Percentiles rank a stretch among this genome's conserved stretches.
These are phyloP conservation scores for Cryptosporidium ubiquitum DNA, from an alignment of 169 alveolate species.

Conservation along the genomic window DNA sequence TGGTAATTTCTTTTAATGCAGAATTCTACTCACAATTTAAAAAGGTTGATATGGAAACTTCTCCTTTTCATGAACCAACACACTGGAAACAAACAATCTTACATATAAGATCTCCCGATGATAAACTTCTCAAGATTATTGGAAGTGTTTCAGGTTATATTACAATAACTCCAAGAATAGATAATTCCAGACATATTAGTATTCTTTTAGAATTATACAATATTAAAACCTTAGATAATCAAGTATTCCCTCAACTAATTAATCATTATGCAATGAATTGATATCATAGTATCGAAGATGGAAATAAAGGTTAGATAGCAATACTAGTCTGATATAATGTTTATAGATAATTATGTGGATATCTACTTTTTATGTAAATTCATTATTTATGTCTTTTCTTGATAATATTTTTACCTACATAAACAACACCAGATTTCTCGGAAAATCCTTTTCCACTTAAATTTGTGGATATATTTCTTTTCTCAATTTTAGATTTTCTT, in stretches of 20 bases:
- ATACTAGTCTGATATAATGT: not conserved
- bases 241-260: conserved; percentile 7
- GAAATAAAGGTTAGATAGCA: not conserved
- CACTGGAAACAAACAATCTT: conserved; percentile 85
- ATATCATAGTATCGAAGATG: not conserved
- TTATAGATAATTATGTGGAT: not conserved
- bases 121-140: conserved; percentile 16
- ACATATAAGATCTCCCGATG: conserved; percentile 74
- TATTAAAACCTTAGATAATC: conserved; percentile 9
- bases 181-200: conserved; percentile 56
- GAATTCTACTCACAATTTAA: conserved; percentile 1
- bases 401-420: conserved; percentile 25
- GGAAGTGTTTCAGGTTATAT: conserved; percentile 27
- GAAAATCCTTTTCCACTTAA: conserved; percentile 61
- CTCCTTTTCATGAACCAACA: conserved; percentile 79
- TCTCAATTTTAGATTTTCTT: not conserved
- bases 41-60: conserved; percentile 75
- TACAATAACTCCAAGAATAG: conserved; percentile 59
- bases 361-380: not conserved
- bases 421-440: conserved; percentile 66
- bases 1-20: conserved; percentile 48
- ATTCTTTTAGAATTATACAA: conserved; percentile 33
- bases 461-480: conserved; percentile 17
- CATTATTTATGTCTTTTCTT: not conserved
- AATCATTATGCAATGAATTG: conserved; percentile 41